Conservation (phyloP, 106 monocot genomes). For the Dendrobium chrysotoxum region DNA sequence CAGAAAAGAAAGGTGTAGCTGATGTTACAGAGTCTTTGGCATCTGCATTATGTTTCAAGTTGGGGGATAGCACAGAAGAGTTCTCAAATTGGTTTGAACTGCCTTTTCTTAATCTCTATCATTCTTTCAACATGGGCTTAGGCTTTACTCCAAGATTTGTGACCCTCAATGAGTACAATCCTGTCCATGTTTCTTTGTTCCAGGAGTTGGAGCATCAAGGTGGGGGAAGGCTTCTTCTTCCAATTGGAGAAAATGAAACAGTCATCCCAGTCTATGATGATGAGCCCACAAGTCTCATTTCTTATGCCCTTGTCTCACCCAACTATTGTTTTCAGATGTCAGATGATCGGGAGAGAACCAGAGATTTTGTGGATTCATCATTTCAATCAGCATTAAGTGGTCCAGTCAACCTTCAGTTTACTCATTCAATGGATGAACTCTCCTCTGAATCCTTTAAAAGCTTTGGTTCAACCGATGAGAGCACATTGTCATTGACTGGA, state of each 20-base stretch:
- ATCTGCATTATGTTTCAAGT: conserved; percentile 17
- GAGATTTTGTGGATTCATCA: conserved; percentile 31
- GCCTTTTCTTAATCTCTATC: conserved; percentile 54
- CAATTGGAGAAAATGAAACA: conserved; percentile 59
- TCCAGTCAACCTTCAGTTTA: conserved; percentile 21
- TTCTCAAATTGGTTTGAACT: conserved; percentile 39
- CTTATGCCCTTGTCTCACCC: conserved; percentile 59
- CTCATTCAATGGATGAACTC: conserved; percentile 47
- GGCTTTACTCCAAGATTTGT: conserved; percentile 19
- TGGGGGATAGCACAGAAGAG: conserved; percentile 32
- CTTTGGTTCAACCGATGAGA: conserved; percentile 43
- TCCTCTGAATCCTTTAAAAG: conserved; percentile 38
- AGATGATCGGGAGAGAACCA: conserved; percentile 43
- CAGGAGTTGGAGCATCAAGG: conserved; percentile 32
- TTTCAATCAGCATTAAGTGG: conserved; percentile 24
- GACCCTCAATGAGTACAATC: conserved; percentile 43
- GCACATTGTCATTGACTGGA: conserved; percentile 37
- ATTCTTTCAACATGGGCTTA: conserved; percentile 46
- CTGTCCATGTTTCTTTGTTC: conserved; percentile 44
- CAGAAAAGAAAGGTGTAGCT: conserved; percentile 20
- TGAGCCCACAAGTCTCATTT: conserved; percentile 89
- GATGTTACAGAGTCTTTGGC: conserved; percentile 23
- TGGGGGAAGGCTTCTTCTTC: conserved; percentile 54
- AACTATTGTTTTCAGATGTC: conserved; percentile 63
- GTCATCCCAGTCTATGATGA: conserved; percentile 80